Evolutionary conservation across 768 basidiomycete genomes (phyloP), one percentile per base, ranked within the genome.

Genomic region (Hericium coralloides): DNA sequence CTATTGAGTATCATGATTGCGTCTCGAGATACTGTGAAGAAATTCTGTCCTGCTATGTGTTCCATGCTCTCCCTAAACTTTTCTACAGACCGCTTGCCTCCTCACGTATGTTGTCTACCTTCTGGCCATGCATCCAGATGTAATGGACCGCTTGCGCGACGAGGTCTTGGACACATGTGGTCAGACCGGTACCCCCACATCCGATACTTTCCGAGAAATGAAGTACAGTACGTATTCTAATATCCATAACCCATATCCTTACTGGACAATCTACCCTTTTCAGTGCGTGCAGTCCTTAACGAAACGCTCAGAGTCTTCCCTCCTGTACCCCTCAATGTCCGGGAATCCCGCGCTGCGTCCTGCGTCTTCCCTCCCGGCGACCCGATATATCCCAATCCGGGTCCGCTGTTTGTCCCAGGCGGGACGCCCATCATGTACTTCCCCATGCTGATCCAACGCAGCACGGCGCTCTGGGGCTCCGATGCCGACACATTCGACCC

Each of bases 391-490:
- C 52, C n/a, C 36, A 69, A 65, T 12, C 37, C 55, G 38, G 41
- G 17, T 63, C 41, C 59, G 54, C 20, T 60, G 1, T 62, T 60
- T 26, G 52, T 62, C 14, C 61, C 61, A 1, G 55, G 60, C 14
- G 55, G 52, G 31, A 62, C 61, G 22, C 61, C 58, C 25, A 55
- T 62, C 52, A 60, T 62, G 59, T 70, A 67, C 54, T 62, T 68
- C 4, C 65, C 68, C 5, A 65, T 69, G 58, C 53, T 69, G 47
- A 63, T 72, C 61, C 71, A 74, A 52, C 68, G 70, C 17, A 71
- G 80, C 22, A 73, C 68, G 39, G 79, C 80, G 55, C 71, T 81
- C 4, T 83, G 81, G 82, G 81, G 82, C 8, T 74, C 81, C 1
- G 82, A 83, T 63, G 74, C 56, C 1, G 59, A 62, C 31, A 43